Base-by-base conservation (phyloP, 495 filamentous ascomycete genomes). In the Aspergillus sparsus region DNA sequence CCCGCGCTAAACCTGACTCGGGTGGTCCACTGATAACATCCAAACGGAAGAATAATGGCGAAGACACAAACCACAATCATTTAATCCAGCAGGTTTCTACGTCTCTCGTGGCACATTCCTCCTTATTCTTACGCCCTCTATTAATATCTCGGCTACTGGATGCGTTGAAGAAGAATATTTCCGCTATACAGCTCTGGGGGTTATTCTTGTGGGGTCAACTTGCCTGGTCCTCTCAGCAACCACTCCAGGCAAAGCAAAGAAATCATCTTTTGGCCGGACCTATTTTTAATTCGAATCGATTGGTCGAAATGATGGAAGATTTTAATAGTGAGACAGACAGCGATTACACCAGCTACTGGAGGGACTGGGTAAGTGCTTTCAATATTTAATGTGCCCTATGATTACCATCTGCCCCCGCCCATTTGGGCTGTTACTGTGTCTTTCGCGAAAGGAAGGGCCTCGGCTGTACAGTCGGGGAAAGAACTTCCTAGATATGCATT, bases 261-360 rank as follows among this genome's bases (percentile, higher is more conserved):
- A 61, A 66, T 57, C 66, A 62, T 64, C 61, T 64, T 64, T 55
- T 46, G 55, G 58, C 33, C 42, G 52, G 61, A 60, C 52, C 34
- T 3, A 10, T 49, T 42, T 45, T 51, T 39, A 27, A 10, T 53
- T 59, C 56, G 46, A 50, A 41, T 54, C 49, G 36, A 56, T 42
- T 16, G 21, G 41, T 60, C 56, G 67, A 57, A 32, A 75, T 68
- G 54, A 89, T 98, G 94, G 94, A 98, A 70, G 94, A 97, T 73
- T 98, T 93, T 73, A 93, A 88, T 61, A 96, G 92, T 67, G 94
- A 98, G 72, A 95, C 95, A 12, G 94, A 98, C 71, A 97, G 93
- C 76, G 95, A 98, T 72, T 98, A 98, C 74, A 96, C 94, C 35
- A 97, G 91, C 76, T 98, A 98, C 78, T 98, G 94, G 94, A 82